Base-by-base conservation (phyloP, 1,284 basidiomycete genomes). In the Exobasidium cylindrosporum region DNA sequence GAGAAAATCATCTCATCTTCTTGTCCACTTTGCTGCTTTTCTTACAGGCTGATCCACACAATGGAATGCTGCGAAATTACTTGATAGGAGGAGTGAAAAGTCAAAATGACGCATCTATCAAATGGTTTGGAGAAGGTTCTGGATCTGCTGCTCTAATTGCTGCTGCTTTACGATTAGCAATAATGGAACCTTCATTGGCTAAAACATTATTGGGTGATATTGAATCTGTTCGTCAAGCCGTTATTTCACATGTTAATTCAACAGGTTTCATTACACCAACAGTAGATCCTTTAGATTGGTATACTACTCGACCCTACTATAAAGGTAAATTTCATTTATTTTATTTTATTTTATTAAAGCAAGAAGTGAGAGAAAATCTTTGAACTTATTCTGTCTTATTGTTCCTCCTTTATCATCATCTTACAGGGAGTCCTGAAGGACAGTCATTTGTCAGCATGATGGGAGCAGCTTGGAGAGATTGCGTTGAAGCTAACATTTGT, bases 1-100 rank as follows among this genome's bases (percentile, higher is more conserved):
- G n/a, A n/a, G n/a, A n/a, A n/a, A n/a, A n/a, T n/a, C n/a, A n/a
- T n/a, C n/a, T n/a, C n/a, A n/a, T n/a, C n/a, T n/a, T n/a, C n/a
- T n/a, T n/a, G n/a, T n/a, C n/a, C n/a, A n/a, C n/a, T n/a, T n/a
- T n/a, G n/a, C n/a, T n/a, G n/a, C n/a, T n/a, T n/a, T n/a, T n/a
- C 17, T 17, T 40, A 10, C 35, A 40, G 35, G 35, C 80, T 2
- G 70, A 85, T 60, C 81, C 87, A 4, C 87, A 52, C 17, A 67
- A 67, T 17, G 61, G 73, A 23, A 65, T 79, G 7, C 67, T 69
- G 43, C 69, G 69, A 63, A 78, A 78, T 66, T 74, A 72, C 62
- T 58, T 76, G 45, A 45, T 61, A n/a, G 60, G 60, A n/a, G 57
- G 43, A 4, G 14, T 54, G 24, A 14, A 28, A 7, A 30, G 31